Evolutionary conservation across 2,329 filamentous ascomycete genomes (phyloP).

Genomic region (Chrysoporthe puriensis): DNA sequence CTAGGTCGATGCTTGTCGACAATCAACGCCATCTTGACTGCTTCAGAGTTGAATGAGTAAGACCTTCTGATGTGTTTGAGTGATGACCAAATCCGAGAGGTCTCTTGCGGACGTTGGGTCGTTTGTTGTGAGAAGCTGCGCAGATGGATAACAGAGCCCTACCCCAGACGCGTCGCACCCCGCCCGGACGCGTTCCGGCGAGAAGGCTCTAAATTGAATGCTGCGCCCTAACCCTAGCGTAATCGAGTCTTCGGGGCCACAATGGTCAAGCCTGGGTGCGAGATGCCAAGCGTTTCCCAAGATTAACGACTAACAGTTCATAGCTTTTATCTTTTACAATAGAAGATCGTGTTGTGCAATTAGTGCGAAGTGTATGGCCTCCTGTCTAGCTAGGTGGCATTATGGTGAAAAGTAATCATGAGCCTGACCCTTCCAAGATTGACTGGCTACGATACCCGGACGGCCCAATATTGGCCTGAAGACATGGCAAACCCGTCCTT

Average conservation of each 20-base stretch:
- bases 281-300: background rate
- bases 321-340: background rate
- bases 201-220: conserved; percentile 24
- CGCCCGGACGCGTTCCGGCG: conserved; percentile 3
- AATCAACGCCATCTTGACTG: conserved; percentile 64
- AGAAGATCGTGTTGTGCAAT: background rate
- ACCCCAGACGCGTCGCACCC: conserved; percentile 8
- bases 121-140: background rate
- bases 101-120: background rate
- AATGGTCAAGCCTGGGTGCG: background rate
- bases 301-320: background rate
- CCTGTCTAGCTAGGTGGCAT: background rate
- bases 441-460: background rate
- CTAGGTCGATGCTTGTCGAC: conserved; percentile 75
- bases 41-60: conserved; percentile 13
- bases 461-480: background rate
- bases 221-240: background rate
- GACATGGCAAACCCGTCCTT: background rate
- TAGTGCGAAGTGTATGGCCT: background rate
- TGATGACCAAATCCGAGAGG: background rate
- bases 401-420: background rate
- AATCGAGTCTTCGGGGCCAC: background rate
- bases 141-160: background rate
- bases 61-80: background rate
- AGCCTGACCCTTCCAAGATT: background rate